phyloP scores from a whole-genome alignment of 805 yeast genomes.

The Ogataea angusta region DNA sequence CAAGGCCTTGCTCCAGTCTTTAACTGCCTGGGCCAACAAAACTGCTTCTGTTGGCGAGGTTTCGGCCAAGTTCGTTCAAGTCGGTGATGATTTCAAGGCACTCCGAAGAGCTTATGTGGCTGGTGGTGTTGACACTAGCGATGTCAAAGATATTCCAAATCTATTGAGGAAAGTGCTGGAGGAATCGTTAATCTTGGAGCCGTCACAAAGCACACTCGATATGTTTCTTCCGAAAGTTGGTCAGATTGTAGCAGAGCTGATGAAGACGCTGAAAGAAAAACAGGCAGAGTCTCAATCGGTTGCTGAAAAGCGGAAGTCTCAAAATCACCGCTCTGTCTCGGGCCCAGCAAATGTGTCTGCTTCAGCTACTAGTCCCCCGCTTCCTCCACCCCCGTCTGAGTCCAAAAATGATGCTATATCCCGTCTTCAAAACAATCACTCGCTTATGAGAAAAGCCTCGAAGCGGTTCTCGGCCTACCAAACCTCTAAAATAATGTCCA shows the following conservation, averaged over 20 bases:
- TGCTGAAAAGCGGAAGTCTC: constrained; percentile 16
- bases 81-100: constrained; percentile 90
- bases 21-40: constrained; percentile 86
- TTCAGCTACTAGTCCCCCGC: constrained; percentile 2
- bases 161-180: constrained; percentile 77
- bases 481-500: constrained; percentile 30
- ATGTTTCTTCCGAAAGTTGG: constrained; percentile 79
- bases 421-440: constrained; percentile 77
- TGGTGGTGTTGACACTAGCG: constrained; percentile 78
- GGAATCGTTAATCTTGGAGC: constrained; percentile 78
- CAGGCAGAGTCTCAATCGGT: constrained; percentile 44
- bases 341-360: constrained; percentile 22
- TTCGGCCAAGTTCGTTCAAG: constrained; percentile 83
- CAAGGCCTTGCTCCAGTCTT: constrained; percentile 77
- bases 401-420: constrained; percentile 56
- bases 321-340: constrained; percentile 24
- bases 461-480: constrained; percentile 93
- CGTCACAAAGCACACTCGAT: constrained; percentile 80
- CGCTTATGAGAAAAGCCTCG: constrained; percentile 88
- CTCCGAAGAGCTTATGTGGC: constrained; percentile 75
- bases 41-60: constrained; percentile 80
- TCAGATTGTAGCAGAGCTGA: constrained; percentile 75
- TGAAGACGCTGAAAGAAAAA: constrained; percentile 77
- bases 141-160: constrained; percentile 88
- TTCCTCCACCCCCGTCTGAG: constrained; percentile 5